phyloP scores from a whole-genome alignment of 2,329 filamentous ascomycete species.

The Acephala macrosclerotiorum region DNA sequence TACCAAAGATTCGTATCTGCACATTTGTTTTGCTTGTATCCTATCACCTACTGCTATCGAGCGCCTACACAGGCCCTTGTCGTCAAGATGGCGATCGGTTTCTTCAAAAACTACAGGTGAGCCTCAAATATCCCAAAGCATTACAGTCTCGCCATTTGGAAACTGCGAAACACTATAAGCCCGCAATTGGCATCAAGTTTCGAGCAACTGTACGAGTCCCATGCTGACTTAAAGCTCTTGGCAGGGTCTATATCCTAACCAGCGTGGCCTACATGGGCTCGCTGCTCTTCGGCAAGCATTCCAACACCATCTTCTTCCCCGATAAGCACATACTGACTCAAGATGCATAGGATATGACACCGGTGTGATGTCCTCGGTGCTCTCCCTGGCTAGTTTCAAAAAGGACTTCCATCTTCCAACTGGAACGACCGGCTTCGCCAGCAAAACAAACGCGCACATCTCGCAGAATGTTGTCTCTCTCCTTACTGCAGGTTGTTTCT shows the following conservation, averaged over 20 bases:
- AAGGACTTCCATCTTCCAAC: slow-evolving; percentile 10
- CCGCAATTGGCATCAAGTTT: not conserved
- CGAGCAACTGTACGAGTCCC: not conserved
- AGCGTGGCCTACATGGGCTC: slow-evolving; percentile 35
- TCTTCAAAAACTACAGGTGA: slow-evolving; percentile 10
- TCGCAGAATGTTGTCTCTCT: slow-evolving; percentile 53
- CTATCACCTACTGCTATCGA: not conserved
- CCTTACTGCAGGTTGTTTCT: slow-evolving; percentile 60
- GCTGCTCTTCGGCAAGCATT: slow-evolving; percentile 33
- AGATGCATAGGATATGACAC: slow-evolving; percentile 33
- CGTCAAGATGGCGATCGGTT: slow-evolving; percentile 7
- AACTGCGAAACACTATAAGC: not conserved
- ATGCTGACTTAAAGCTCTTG: not conserved
- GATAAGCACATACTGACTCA: not conserved
- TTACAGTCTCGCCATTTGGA: not conserved
- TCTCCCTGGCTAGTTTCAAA: slow-evolving; percentile 25
- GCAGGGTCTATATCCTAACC: slow-evolving; percentile 6
- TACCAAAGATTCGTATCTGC: not conserved
- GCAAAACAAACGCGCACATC: slow-evolving; percentile 1
- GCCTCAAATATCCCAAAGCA: not conserved
- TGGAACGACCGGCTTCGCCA: not conserved
- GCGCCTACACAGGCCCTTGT: not conserved
- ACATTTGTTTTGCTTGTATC: not conserved
- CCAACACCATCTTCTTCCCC: not conserved
- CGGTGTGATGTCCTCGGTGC: slow-evolving; percentile 37